Percentiles rank a stretch among this genome's conserved stretches.
Evolutionary conservation across 202 grass and related monocot genomes (phyloP).

Genomic region (Brachypodium distachyon): DNA sequence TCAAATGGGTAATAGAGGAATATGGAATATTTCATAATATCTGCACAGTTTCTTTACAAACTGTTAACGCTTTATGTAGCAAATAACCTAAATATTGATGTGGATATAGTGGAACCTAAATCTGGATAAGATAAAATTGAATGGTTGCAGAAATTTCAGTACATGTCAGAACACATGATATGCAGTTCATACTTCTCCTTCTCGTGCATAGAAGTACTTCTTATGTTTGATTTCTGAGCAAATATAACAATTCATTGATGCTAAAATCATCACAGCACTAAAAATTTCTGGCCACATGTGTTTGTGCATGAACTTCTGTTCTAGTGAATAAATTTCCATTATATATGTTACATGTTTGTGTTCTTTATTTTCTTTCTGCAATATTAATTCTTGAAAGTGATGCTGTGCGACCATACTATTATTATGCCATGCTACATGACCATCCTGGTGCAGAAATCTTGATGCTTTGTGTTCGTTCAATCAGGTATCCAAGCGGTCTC

Average conservation of each 20-base stretch:
- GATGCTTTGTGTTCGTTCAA: conserved; percentile 25
- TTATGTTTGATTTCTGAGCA: conserved; percentile 5
- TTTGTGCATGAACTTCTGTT: neutral
- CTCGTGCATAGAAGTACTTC: neutral
- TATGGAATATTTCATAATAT: neutral
- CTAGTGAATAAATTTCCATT: conserved; percentile 21
- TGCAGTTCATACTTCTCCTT: neutral
- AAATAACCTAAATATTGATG: neutral
- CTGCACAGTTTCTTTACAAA: neutral
- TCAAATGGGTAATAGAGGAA: neutral
- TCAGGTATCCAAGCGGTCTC: conserved; percentile 67
- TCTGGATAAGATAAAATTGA: conserved; percentile 5
- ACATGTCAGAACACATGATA: neutral
- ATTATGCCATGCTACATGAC: neutral
- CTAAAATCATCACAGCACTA: neutral
- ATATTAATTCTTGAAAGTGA: neutral
- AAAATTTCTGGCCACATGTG: conserved; percentile 8
- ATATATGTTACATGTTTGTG: neutral
- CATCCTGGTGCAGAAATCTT: neutral
- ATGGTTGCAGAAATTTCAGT: neutral
- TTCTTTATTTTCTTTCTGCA: conserved; percentile 5
- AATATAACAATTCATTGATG: conserved; percentile 6
- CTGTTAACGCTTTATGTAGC: neutral
- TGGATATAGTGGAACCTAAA: neutral
- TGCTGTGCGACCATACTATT: neutral